Percentiles rank a stretch among this genome's conserved stretches.
These are phyloP conservation scores for Bolboschoenoplectus hybrid DNA, from an alignment of 202 grass and related monocot genomes.

Conservation along the genomic window DNA sequence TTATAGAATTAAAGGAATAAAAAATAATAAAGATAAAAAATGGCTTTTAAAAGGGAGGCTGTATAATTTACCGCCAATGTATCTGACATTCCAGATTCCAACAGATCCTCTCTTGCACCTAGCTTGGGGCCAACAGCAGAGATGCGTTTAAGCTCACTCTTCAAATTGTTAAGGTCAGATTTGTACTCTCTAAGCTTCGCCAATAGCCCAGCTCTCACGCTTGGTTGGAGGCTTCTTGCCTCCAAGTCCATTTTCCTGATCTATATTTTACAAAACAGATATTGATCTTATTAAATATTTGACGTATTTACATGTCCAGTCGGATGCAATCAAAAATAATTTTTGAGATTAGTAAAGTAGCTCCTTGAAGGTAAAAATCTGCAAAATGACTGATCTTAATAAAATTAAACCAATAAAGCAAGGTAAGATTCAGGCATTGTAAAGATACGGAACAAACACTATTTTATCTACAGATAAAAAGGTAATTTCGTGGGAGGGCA, in stretches of 20 bases:
- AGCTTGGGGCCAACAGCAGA: slow-evolving; percentile 50
- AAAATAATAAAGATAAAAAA: background rate
- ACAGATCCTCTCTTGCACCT: slow-evolving; percentile 70
- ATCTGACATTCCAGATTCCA: slow-evolving; percentile 91
- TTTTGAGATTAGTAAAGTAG: background rate
- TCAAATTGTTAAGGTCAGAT: slow-evolving; percentile 88
- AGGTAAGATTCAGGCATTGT: background rate
- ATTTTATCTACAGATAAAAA: background rate
- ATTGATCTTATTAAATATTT: slow-evolving; percentile 17
- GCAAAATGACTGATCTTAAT: background rate
- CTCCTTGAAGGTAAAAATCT: background rate
- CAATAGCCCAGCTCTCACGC: slow-evolving; percentile 65
- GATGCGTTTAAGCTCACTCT: slow-evolving; percentile 72
- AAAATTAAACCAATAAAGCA: background rate
- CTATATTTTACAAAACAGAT: slow-evolving; percentile 41
- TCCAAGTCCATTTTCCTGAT: slow-evolving; percentile 97
- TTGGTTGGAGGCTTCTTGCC: slow-evolving; percentile 81
- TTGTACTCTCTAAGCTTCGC: slow-evolving; percentile 93
- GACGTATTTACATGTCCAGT: slow-evolving; percentile 15
- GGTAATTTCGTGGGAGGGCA: background rate
- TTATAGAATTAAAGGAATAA: background rate
- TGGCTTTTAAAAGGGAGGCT: background rate
- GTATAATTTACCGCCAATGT: slow-evolving; percentile 58
- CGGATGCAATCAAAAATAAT: background rate
- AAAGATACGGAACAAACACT: background rate